Percentiles rank a stretch among this genome's conserved stretches.
Conservation (phyloP, 441 rosid species). For the Erodium trifolium region DNA sequence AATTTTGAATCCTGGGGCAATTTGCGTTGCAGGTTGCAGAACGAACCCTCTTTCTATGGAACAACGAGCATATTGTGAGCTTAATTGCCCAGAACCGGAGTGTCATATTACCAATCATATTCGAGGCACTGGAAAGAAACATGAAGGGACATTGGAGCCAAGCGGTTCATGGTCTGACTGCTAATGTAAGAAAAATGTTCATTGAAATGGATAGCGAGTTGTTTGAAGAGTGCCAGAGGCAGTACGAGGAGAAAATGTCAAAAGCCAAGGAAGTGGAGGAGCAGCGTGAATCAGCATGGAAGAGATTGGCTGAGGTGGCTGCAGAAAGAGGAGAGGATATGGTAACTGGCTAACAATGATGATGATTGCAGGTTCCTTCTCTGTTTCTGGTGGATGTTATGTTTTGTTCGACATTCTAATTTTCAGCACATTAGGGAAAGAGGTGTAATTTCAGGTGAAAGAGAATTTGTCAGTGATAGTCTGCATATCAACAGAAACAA, state of each 20-base stretch:
- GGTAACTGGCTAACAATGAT: slow-evolving; percentile 35
- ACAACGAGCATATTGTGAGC: slow-evolving; percentile 74
- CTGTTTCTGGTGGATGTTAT: too few relatives aligned
- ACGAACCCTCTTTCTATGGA: slow-evolving; percentile 88
- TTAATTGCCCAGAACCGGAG: slow-evolving; percentile 67
- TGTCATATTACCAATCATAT: slow-evolving; percentile 62
- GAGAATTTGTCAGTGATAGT: neutral
- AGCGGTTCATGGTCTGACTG: slow-evolving; percentile 76
- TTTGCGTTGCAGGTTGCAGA: slow-evolving; percentile 71
- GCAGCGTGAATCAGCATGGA: slow-evolving; percentile 67
- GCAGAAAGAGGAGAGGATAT: slow-evolving; percentile 47
- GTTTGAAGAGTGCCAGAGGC: slow-evolving; percentile 66
- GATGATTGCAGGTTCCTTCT: neutral
- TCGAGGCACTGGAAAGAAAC: slow-evolving; percentile 74
- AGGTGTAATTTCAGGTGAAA: neutral
- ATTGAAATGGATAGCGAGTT: slow-evolving; percentile 73
- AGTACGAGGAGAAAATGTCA: slow-evolving; percentile 50
- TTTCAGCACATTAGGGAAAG: neutral
- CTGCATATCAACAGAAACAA: neutral
- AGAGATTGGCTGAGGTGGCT: slow-evolving; percentile 63
- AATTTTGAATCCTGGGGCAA: slow-evolving; percentile 12
- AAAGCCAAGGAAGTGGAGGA: slow-evolving; percentile 58
- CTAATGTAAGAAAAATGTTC: slow-evolving; percentile 75
- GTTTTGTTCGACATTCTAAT: neutral
- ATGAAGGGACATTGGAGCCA: slow-evolving; percentile 74